phyloP scores from a whole-genome alignment of 768 basidiomycete genomes.

The Phaeotremella fagi region DNA sequence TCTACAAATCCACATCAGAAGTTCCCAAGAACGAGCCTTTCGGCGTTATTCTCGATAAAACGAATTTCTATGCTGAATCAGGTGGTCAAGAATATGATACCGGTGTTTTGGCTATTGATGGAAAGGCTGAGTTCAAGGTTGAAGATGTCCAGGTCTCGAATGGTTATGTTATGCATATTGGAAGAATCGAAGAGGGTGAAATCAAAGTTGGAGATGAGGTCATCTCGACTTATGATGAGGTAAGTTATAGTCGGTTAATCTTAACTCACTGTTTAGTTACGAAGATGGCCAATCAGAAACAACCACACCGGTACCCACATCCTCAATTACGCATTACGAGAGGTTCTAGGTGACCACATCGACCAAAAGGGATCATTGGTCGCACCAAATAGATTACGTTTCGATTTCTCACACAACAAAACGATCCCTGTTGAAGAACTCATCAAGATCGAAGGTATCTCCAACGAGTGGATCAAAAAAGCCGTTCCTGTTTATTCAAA shows the following conservation, averaged over 20 bases:
- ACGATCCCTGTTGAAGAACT: conserved; percentile 74
- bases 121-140: conserved; percentile 85
- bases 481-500: conserved; percentile 86
- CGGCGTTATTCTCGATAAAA: conserved; percentile 82
- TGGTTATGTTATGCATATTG: conserved; percentile 92
- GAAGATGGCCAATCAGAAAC: conserved; percentile 91
- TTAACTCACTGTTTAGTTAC: conserved; percentile 55
- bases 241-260: conserved; percentile 45
- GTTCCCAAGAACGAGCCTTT: conserved; percentile 67
- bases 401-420: conserved; percentile 97
- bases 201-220: conserved; percentile 74
- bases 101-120: conserved; percentile 89
- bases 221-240: conserved; percentile 88
- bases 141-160: conserved; percentile 88
- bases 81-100: conserved; percentile 98
- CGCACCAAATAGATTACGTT: conserved; percentile 89
- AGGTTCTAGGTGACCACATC: conserved; percentile 92
- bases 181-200: conserved; percentile 80
- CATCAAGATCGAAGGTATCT: conserved; percentile 73
- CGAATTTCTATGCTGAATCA: conserved; percentile 94
- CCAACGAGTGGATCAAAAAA: conserved; percentile 80
- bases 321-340: conserved; percentile 87
- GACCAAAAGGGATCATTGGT: conserved; percentile 98
- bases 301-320: conserved; percentile 99
- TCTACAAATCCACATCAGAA: conserved; percentile 62